Base-by-base conservation (phyloP, 805 yeast species). In the Saturnispora kantuleensis region DNA sequence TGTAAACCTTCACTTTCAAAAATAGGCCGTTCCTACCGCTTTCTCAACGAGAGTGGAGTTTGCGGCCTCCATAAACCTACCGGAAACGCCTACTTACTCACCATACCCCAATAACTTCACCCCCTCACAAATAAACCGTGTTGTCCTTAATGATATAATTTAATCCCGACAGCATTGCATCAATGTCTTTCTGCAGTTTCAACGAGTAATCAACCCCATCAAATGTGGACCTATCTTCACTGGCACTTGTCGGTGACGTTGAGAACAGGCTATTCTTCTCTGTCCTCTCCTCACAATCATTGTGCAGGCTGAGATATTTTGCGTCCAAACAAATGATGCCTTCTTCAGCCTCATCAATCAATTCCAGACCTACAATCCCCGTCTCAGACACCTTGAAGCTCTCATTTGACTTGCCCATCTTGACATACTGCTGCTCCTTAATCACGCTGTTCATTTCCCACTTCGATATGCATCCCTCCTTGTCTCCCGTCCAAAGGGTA, bases 401-500 rank as follows among this genome's bases (percentile, higher is more conserved):
- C 2, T n/a, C 16, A 4, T 21, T 21, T 21, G 26, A 21, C 26
- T 21, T 21, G 2, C 26, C 5, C 26, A 21, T 21, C 6, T 4
- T 21, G 8, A 21, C 26, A 6, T 7, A 38, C 41, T 11, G 39
- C n/a, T 12, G 10, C 33, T 7, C 30, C 3, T 28, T 26, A 6
- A 21, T 28, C 7, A 10, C 26, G n/a, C 4, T 29, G 11, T 44
- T 41, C 10, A 52, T 2, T 12, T 49, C 47, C 89, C 89, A 82
- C 47, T 77, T 77, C 10, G 79, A 67, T n/a, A 83, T 71, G 44
- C 70, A 73, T 4, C 88, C 88, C 54, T 82, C 87, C 39, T 67
- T 63, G 2, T 82, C 75, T 7, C 83, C 79, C 1, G 82, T 68
- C 53, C 76, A 74, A 29, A 81, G 49, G n/a, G 47, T 49, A 26